Base-by-base conservation (phyloP, 495 filamentous ascomycete genomes). In the Aspergillus asperescens region DNA sequence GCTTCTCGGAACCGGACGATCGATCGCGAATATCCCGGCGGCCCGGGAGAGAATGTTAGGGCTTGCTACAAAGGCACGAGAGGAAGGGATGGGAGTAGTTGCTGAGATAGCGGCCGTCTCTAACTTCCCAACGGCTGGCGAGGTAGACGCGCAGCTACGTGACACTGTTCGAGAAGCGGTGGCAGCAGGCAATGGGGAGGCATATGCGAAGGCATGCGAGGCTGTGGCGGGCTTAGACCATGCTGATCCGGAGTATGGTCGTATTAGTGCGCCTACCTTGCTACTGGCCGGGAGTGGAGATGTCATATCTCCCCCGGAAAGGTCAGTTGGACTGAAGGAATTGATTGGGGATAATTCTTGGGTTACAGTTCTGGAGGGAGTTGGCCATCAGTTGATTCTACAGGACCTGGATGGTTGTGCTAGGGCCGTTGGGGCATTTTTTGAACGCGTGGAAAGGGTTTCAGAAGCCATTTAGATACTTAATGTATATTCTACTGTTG, bases 231-330 rank as follows among this genome's bases (percentile, higher is more conserved):
- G 22, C 5, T 29, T 50, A 13, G 47, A 50, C 20, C 47, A 50
- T 6, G 12, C 28, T 23, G 47, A 50, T 40, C 47, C 47, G 10
- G 47, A 50, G 6, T 50, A 50, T 13, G 23, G 10, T 4, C 22
- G 47, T 16, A 50, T 50, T 19, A 5, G 19, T 10, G 47, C 47
- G 13, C 47, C 47, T 10, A 50, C 47, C 4, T 18, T 50, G 12
- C 16, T 50, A 16, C 6, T 50, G 5, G 47, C 35, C 40, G 47
- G 47, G 0, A 29, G 34, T 29, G 47, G 47, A 13, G 47, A 50
- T 50, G 23, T 39, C 7, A 50, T 50, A 27, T 50, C 47, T 15
- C 47, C 47, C 5, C 47, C 47, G 47, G 47, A 50, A 13, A 39
- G 47, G 9, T 50, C 47, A 13, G 13, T 27, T 16, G 47, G 34